Evolutionary conservation across 257 asterid genomes (phyloP), one percentile per base, ranked within the genome.

Genomic region (Parsonsia alboflavescens): DNA sequence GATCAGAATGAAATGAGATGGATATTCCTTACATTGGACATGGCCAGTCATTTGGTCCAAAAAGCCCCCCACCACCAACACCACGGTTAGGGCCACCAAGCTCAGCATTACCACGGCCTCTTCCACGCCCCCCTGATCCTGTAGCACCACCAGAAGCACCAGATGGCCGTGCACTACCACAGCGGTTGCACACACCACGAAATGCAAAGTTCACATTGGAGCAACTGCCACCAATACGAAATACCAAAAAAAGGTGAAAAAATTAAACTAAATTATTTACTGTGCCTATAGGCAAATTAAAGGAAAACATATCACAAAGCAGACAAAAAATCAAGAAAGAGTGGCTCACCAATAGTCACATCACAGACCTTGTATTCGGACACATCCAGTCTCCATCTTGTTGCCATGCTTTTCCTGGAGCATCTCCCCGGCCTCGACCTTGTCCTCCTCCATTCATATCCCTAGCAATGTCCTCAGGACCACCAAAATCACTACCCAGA

Each of bases 341-440:
- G 97, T 91, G 66, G 93, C 97, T 92, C 97, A 95, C 99, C 99
- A 85, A 95, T 92, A 69, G 82, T 91, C 92, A 82, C 91, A 90
- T 88, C 95, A 95, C 99, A 92, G 97, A 95, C 99, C 99, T 95
- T 95, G 99, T 89, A 92, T 95, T 95, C 45, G 96, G 82, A 83
- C 98, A 95, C 84, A 74, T 52, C 99, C 98, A 95, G 82, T 95
- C 99, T 70, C 98, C 98, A 17, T 95, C 99, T 82, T 95, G 97
- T 76, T 95, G 97, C 99, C 97, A 95, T 56, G 96, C 73, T 82
- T 92, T 92, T 54, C 88, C 96, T 6, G 83, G 77, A 73, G 84
- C 85, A 86, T 90, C 98, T 26, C 92, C 98, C 57, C 88, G 89
- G 21, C 98, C 99, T 74, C 91, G 81, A 83, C 98, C 99, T 75